Base-by-base conservation (phyloP, 2,329 filamentous ascomycete genomes). In the Colletotrichum horii region DNA sequence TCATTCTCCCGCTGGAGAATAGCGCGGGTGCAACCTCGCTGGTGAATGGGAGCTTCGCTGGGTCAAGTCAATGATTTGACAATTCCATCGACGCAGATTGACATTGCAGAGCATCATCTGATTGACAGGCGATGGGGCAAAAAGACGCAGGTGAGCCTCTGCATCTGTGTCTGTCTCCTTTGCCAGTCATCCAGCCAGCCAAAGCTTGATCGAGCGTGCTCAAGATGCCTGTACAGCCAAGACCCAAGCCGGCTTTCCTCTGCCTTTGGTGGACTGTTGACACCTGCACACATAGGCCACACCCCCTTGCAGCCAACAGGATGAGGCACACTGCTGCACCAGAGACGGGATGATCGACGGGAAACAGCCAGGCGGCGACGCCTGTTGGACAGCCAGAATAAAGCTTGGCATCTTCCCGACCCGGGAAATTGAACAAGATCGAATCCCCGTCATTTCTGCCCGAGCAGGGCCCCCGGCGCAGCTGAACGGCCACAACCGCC, bases 1-100 rank as follows among this genome's bases (percentile, higher is more conserved):
- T 77, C 72, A 52, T 69, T 64, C 69, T 69, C 69, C 73, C 73
- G 73, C 73, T 77, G 72, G 52, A 76, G 75, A 77, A 77, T 76
- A 76, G 75, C 68, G 68, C 65, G 69, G 66, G 32, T 77, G 73
- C 48, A 76, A 77, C 75, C 52, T 77, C 68, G 19, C 62, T 48
- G 75, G 75, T 77, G 75, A 36, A 58, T 55, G 67, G 58, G 43
- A 62, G 38, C 43, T 28, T 34, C 58, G 56, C 64, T 64, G 70
- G 70, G 64, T 68, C 73, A 43, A 22, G 58, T 75, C 62, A 62
- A 64, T 68, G 32, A 68, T 26, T 70, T 43, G 43, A 62, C 62
- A 38, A 43, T 43, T n/a, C 55, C 67, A 32, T 67, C n/a, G 26
- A 28, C 24, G 71, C 30, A 36, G 24, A 56, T 66, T 12, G 26